Evolutionary conservation across 2,329 filamentous ascomycete species (phyloP).

Genomic region (Bisporella sp.): DNA sequence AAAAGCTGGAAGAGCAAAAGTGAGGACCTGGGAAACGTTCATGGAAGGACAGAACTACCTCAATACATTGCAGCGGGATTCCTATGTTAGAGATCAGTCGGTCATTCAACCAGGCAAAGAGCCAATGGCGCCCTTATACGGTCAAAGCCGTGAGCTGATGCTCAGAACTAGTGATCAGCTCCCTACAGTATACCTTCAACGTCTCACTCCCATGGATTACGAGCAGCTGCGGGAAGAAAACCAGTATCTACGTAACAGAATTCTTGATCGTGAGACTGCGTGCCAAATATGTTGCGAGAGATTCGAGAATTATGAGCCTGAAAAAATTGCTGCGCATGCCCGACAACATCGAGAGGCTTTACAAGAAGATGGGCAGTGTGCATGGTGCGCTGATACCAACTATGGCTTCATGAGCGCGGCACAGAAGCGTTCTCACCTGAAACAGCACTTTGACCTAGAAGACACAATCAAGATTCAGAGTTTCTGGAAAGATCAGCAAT

Average conservation of each 20-base stretch:
- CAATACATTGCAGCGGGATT: slow-evolving; percentile 14
- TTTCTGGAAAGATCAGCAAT: slow-evolving; percentile 15
- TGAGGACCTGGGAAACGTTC: slow-evolving; percentile 12
- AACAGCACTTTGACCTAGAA: slow-evolving; percentile 5
- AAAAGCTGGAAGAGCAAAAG: slow-evolving; percentile 7
- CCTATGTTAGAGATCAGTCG: slow-evolving; percentile 15
- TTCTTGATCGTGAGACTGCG: slow-evolving; percentile 13
- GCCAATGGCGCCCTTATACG: slow-evolving; percentile 15
- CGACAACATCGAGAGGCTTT: slow-evolving; percentile 14
- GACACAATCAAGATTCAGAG: slow-evolving; percentile 6
- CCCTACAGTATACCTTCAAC: slow-evolving; percentile 17
- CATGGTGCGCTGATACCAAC: slow-evolving; percentile 16
- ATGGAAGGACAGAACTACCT: slow-evolving; percentile 12
- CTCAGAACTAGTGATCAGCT: slow-evolving; percentile 9
- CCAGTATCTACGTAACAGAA: slow-evolving; percentile 14
- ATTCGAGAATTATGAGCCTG: slow-evolving; percentile 10
- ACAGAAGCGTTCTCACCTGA: slow-evolving; percentile 17
- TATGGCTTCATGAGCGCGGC: slow-evolving; percentile 16
- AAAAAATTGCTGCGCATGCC: slow-evolving; percentile 13
- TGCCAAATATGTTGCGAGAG: slow-evolving; percentile 16
- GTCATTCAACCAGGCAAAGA: slow-evolving; percentile 20
- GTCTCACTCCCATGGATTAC: slow-evolving; percentile 20
- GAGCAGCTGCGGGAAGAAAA: slow-evolving; percentile 13
- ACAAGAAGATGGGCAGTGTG: slow-evolving; percentile 14
- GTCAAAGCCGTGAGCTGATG: slow-evolving; percentile 11